Evolutionary conservation across 805 yeast genomes (phyloP).

Genomic region (Dipodascopsis uninucleata): DNA sequence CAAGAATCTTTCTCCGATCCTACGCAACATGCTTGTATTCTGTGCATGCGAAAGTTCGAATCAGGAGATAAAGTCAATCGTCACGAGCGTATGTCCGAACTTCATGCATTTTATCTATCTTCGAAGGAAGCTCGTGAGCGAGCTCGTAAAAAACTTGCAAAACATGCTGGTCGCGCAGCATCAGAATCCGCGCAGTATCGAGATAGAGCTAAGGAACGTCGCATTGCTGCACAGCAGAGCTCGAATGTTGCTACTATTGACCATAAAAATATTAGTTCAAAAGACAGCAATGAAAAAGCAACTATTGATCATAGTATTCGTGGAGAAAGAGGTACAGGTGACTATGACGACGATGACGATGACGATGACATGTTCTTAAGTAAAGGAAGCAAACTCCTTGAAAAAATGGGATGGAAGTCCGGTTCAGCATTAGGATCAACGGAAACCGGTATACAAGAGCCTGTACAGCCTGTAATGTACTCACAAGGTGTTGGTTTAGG

Average conservation of each 20-base stretch:
- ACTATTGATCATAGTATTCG: background rate
- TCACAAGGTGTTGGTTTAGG: constrained; percentile 24
- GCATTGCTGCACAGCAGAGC: constrained; percentile 10
- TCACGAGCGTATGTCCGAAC: constrained; percentile 22
- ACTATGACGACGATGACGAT: constrained; percentile 11
- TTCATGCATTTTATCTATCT: constrained; percentile 16
- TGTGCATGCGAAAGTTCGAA: constrained; percentile 22
- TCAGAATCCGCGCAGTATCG: constrained; percentile 8
- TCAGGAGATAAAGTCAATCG: constrained; percentile 19
- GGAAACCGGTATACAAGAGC: constrained; percentile 41
- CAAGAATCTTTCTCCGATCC: constrained; percentile 25
- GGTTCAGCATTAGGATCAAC: constrained; percentile 83
- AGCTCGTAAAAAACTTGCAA: background rate
- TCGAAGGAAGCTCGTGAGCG: constrained; percentile 1
- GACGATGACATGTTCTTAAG: background rate
- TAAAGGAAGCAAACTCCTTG: constrained; percentile 66
- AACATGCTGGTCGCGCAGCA: background rate
- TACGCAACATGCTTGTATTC: constrained; percentile 17
- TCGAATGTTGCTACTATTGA: background rate
- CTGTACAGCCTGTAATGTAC: constrained; percentile 20
- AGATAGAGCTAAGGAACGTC: constrained; percentile 25
- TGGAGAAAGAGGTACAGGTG: constrained; percentile 3
- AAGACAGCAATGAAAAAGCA: background rate
- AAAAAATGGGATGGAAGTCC: constrained; percentile 79
- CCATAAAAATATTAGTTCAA: background rate